phyloP scores from a whole-genome alignment of 257 asterid species.

The Anisodus tanguticus region DNA sequence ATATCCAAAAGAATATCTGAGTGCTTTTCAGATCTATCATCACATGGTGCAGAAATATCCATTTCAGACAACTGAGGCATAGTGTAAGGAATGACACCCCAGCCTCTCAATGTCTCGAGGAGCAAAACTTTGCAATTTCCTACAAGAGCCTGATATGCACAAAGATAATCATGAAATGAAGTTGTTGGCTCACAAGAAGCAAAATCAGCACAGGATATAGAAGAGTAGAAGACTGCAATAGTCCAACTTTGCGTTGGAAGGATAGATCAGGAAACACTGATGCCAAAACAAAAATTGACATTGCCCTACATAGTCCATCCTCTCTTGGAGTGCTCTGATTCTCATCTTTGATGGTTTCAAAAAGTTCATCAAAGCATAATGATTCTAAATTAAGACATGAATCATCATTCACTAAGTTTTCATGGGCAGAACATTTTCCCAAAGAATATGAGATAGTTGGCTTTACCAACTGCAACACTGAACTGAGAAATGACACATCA shows the following conservation, averaged over 20 bases:
- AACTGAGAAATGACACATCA: conserved; percentile 83
- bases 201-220: conserved; percentile 66
- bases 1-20: conserved; percentile 69
- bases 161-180: conserved; percentile 71
- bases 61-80: conserved; percentile 48
- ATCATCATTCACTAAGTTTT: conserved; percentile 51
- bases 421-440: conserved; percentile 66
- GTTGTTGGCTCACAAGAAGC: conserved; percentile 59
- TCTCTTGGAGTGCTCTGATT: conserved; percentile 42
- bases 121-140: conserved; percentile 66
- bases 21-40: conserved; percentile 47
- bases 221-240: conserved; percentile 49
- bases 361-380: conserved; percentile 82
- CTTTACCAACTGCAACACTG: conserved; percentile 68
- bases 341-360: conserved; percentile 49
- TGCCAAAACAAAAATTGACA: conserved; percentile 75
- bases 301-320: conserved; percentile 60
- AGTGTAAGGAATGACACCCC: conserved; percentile 71
- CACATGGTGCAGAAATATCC: conserved; percentile 44
- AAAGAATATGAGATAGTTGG: conserved; percentile 82
- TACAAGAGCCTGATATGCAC: conserved; percentile 83
- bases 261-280: conserved; percentile 77
- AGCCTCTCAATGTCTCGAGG: conserved; percentile 51
- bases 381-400: conserved; percentile 75
- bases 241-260: conserved; percentile 56